Base-by-base conservation (phyloP, 2,329 filamentous ascomycete genomes). In the Curvularia sp. region DNA sequence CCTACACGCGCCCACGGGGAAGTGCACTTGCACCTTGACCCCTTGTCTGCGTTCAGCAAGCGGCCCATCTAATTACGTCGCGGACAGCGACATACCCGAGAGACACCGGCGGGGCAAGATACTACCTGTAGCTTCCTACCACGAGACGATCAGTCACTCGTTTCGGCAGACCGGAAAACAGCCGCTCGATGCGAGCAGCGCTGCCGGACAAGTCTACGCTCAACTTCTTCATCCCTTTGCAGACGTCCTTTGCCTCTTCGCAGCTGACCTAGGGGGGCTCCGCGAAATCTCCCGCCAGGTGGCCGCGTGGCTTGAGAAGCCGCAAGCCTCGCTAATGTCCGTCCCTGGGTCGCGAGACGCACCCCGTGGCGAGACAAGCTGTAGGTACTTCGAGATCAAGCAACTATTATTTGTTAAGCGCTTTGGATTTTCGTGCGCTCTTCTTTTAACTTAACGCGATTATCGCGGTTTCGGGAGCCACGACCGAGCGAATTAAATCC, bases 211-310 rank as follows among this genome's bases (percentile, higher is more conserved):
- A 49, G 34, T 49, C 47, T 49, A 49, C 34, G 32, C 47, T 25
- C 47, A 39, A n/a, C 30, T 49, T 39, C 47, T 49, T 38, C 30
- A 39, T 49, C 61, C 64, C 39, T 72, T 72, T 58, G 50, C 57
- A 46, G 58, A 72, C 53, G 56, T 72, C 36, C 67, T 72, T 52
- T 74, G 59, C 56, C 69, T 73, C 62, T 74, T 73, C 62, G 53
- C 61, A 43, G 51, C 53, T 53, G 57, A 73, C 56, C 27, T 74
- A 36, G 61, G 67, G 53, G 63, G 63, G 28, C 64, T 73, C 46
- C 57, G 59, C 51, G 53, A 58, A 46, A 64, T 72, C 28, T 61
- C 63, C 21, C 53, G 46, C 48, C 55, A 59, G 38, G 46, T 74
- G 23, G 65, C 56, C 45, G 25, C 12, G n/a, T 55, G 59, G 23